These are phyloP conservation scores for Blastobotrys illinoisensis DNA, from an alignment of 1,139 yeast species.

Conservation along the genomic window DNA sequence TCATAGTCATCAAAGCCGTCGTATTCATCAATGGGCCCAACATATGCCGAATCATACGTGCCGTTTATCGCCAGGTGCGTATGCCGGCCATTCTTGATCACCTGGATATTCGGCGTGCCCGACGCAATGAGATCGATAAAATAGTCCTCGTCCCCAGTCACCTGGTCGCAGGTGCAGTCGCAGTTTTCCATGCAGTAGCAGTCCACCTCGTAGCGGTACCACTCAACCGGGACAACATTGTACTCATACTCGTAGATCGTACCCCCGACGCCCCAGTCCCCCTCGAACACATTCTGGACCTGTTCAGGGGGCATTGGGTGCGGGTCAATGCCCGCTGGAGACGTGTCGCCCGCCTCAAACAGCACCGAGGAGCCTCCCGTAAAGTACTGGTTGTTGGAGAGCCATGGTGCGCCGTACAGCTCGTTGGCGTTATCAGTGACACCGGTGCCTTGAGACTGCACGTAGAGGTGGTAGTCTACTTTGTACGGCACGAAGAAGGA, in stretches of 20 bases:
- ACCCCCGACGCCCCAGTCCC: conserved; percentile 6
- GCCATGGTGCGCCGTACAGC: conserved; percentile 6
- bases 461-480: not conserved
- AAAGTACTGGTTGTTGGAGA: conserved; percentile 2
- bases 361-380: conserved; percentile 9
- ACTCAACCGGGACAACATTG: conserved; percentile 6
- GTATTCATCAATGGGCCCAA: no score
- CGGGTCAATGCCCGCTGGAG: conserved; percentile 6
- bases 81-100: conserved; percentile 1
- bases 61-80: conserved; percentile 10
- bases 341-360: conserved; percentile 9
- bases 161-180: conserved; percentile 8
- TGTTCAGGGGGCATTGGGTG: not conserved
- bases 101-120: not conserved
- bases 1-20: not conserved
- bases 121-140: conserved; percentile 5
- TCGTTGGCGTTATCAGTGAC: not conserved
- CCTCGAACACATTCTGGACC: conserved; percentile 3
- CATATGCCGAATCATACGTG: not conserved
- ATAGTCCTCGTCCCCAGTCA: conserved; percentile 1
- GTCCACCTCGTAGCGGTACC: conserved; percentile 8
- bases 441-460: not conserved
- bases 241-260: conserved; percentile 7
- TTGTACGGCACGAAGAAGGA: not conserved
- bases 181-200: conserved; percentile 8